Base-by-base conservation (phyloP, 1,139 yeast species). In the Blastobotrys illinoisensis region DNA sequence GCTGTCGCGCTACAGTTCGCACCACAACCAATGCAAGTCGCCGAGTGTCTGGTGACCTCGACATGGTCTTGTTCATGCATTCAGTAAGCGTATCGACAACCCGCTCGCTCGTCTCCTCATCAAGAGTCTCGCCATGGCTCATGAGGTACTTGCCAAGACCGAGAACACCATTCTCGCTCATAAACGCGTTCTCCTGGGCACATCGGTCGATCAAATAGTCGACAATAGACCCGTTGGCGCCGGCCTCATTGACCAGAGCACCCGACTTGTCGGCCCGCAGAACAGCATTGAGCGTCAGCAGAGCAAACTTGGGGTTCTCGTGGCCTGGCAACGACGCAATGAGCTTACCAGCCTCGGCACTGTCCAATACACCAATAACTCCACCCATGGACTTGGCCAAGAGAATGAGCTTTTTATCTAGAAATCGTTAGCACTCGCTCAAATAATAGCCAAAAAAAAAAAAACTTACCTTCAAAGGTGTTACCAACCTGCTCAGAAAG, bases 61-160 rank as follows among this genome's bases (percentile, higher is more conserved):
- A 14, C 18, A 28, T 28, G 5, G 93, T 89, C 49, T 75, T 69
- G 23, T 77, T 67, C 63, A 82, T 77, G 26, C 76, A 69, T 9
- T 67, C 65, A 11, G 86, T 77, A 46, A 91, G 70, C 58, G 82
- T 83, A 1, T 67, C 65, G 9, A 81, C 69, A 53, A 86, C 67
- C 21, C 64, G 64, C 13, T 70, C 46, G 24, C 46, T 16, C 5
- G 24, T 20, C 9, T 40, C 23, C 4, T 44, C 47, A 9, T 43
- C 24, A 9, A 43, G 16, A 13, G 14, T 21, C 40, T 40, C 26
- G 18, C 32, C 45, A 52, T 19, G 58, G 48, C 55, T 60, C 36
- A 90, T 74, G 56, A 89, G 72, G n/a, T 86, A 62, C 71, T 91
- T 91, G 58, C 97, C 97, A 53, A 86, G 78, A 2, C 96, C 98